A percentile compares a stretch with the other conserved stretches of the same genome.
Evolutionary conservation across 1,284 basidiomycete species (phyloP).

Genomic region (Malassezia slooffiae): DNA sequence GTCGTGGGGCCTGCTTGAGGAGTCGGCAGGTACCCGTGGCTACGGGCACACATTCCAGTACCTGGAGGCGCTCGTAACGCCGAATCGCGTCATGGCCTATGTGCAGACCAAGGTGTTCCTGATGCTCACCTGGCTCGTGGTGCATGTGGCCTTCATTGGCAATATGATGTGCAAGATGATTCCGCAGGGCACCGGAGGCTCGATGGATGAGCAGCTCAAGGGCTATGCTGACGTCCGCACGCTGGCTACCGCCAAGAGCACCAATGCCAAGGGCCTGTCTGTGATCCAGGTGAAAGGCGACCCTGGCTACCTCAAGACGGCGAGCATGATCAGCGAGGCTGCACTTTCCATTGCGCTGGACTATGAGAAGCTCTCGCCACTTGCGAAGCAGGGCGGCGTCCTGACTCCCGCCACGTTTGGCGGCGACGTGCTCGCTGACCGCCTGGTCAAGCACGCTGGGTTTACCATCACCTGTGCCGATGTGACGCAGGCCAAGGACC

Average conservation of each 20-base stretch:
- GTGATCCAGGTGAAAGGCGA: slow-evolving; percentile 62
- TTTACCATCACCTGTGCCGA: slow-evolving; percentile 49
- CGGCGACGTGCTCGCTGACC: slow-evolving; percentile 59
- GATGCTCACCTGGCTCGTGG: slow-evolving; percentile 4
- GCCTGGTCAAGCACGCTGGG: slow-evolving; percentile 54
- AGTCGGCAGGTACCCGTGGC: slow-evolving; percentile 23
- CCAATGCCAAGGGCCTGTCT: slow-evolving; percentile 52
- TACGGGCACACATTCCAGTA: slow-evolving; percentile 57
- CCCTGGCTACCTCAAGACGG: slow-evolving; percentile 63
- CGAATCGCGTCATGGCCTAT: too few species aligned
- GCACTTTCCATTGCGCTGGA: slow-evolving; percentile 60
- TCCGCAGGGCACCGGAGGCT: slow-evolving; percentile 9
- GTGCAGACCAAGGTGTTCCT: too few species aligned
- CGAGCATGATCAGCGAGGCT: slow-evolving; percentile 63
- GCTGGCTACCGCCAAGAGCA: slow-evolving; percentile 50
- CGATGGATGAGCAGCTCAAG: slow-evolving; percentile 11
- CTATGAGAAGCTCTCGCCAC: slow-evolving; percentile 51
- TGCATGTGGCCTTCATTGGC: background rate
- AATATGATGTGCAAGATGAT: background rate
- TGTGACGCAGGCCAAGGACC: background rate
- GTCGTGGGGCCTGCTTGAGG: slow-evolving; percentile 62
- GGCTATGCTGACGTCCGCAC: slow-evolving; percentile 14
- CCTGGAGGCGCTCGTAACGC: slow-evolving; percentile 57
- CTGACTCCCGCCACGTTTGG: slow-evolving; percentile 67
- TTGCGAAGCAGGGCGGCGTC: slow-evolving; percentile 60